Base-by-base conservation (phyloP, 805 yeast genomes). In the Metschnikowia peoriensis region DNA sequence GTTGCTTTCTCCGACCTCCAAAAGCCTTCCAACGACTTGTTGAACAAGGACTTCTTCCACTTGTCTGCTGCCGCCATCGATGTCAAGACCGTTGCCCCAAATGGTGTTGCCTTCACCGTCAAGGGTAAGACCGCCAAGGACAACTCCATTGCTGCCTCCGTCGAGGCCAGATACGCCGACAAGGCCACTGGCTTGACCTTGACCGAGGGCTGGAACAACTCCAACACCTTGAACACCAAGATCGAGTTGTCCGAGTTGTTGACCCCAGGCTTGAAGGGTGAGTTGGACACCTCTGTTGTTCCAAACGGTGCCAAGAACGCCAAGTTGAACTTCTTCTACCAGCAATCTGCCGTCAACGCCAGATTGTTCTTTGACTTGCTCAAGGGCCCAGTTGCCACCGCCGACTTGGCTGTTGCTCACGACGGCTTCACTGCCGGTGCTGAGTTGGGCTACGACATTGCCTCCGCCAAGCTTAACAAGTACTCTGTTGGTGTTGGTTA, bases 141-240 rank as follows among this genome's bases (percentile, higher is more conserved):
- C 68, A 85, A 88, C 69, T 78, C 96, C 64, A 84, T 94, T 63
- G 84, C 92, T 58, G 96, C 96, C 63, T 83, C 87, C 68, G 77
- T 94, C 54, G 98, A 94, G 77, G 88, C 96, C 66, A 90, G 89
- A 80, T 89, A 86, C 81, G 76, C 88, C 57, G 99, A 94, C 84
- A 90, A 90, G 81, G 81, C 91, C 58, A 79, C 94, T 57, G 97
- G 97, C 60, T 80, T 94, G 68, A 84, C 97, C 60, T 78, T 94
- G 69, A 91, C 97, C 63, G 98, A 94, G 81, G 97, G 97, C 70
- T 92, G 98, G 97, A 86, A 92, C 79, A 89, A 96, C 65, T 86
- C 96, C 73, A 93, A 93, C 75, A 82, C 87, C 60, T 79, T 94
- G 70, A 87, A 84, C 80, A 89, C 98, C 78, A 93, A 90, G 82